phyloP scores from a whole-genome alignment of 2,329 filamentous ascomycete genomes.

The Colletotrichum eleusines region DNA sequence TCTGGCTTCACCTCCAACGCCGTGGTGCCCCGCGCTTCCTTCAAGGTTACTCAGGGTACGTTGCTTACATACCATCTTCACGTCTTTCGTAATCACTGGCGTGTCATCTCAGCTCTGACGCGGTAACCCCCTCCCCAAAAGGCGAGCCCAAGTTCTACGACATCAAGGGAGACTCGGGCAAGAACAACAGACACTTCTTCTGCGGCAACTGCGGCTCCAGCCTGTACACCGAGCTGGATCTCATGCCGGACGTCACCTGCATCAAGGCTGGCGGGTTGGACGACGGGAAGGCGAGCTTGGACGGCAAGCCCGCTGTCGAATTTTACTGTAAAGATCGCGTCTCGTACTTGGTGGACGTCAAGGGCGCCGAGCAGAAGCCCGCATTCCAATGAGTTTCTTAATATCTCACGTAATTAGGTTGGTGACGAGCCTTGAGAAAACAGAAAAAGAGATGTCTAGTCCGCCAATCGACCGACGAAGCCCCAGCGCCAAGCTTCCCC shows the following conservation, averaged over 20 bases:
- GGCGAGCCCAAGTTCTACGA: conserved; percentile 63
- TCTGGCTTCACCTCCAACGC: conserved; percentile 67
- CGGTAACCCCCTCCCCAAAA: conserved; percentile 42
- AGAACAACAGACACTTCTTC: conserved; percentile 68
- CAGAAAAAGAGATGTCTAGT: too few relatives aligned
- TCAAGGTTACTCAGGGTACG: conserved; percentile 63
- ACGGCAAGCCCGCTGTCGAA: conserved; percentile 60
- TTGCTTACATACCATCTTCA: not conserved
- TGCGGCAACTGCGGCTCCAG: conserved; percentile 64
- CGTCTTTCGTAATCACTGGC: too few relatives aligned
- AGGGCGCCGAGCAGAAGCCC: conserved; percentile 62
- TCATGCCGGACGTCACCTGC: conserved; percentile 63
- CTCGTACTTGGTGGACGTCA: conserved; percentile 54
- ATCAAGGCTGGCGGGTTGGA: conserved; percentile 66
- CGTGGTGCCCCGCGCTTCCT: conserved; percentile 59
- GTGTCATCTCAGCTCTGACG: not conserved
- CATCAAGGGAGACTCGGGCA: conserved; percentile 61
- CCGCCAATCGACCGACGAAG: not conserved
- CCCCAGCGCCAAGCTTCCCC: not conserved
- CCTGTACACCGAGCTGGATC: conserved; percentile 64
- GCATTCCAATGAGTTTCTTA: conserved; percentile 1
- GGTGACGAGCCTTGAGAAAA: not conserved
- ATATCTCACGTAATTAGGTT: not conserved
- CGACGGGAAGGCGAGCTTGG: conserved; percentile 58
- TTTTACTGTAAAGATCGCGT: conserved; percentile 65